Evolutionary conservation across 192 early-diverging fungal species (phyloP).

Genomic region (Coemansia sp.): DNA sequence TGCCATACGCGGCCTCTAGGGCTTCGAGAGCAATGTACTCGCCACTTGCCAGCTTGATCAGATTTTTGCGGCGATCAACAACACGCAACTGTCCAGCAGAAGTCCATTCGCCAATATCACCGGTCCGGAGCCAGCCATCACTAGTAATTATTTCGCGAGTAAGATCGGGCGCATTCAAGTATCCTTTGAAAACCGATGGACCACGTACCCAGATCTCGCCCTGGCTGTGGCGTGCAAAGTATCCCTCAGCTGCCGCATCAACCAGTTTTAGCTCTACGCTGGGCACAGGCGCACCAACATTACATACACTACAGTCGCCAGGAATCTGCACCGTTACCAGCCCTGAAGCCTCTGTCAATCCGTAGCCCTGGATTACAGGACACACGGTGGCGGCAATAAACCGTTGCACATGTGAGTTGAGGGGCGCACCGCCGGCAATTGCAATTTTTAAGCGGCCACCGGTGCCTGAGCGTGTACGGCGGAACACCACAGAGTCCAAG

Average conservation of each 20-base stretch:
- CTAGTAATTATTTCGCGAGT: constrained; percentile 67
- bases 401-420: constrained; percentile 80
- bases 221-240: constrained; percentile 62
- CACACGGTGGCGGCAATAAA: constrained; percentile 77
- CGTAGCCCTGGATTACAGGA: constrained; percentile 87
- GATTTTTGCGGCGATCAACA: constrained; percentile 92
- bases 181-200: constrained; percentile 76
- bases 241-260: constrained; percentile 65
- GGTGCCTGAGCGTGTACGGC: constrained; percentile 74
- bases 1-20: constrained; percentile 90
- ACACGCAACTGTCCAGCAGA: constrained; percentile 74
- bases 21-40: constrained; percentile 96
- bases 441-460: constrained; percentile 83
- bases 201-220: constrained; percentile 89
- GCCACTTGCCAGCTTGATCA: constrained; percentile 88
- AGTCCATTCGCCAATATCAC: constrained; percentile 87
- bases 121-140: constrained; percentile 87
- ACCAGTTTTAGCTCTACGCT: constrained; percentile 80
- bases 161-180: constrained; percentile 70
- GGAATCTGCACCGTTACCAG: constrained; percentile 69
- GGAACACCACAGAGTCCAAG: constrained; percentile 79
- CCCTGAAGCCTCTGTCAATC: constrained; percentile 79
- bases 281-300: constrained; percentile 75
- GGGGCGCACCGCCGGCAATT: constrained; percentile 85
- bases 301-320: constrained; percentile 58